phyloP scores from a whole-genome alignment of 257 asterid species.

The Lithospermum erythrorhizon region DNA sequence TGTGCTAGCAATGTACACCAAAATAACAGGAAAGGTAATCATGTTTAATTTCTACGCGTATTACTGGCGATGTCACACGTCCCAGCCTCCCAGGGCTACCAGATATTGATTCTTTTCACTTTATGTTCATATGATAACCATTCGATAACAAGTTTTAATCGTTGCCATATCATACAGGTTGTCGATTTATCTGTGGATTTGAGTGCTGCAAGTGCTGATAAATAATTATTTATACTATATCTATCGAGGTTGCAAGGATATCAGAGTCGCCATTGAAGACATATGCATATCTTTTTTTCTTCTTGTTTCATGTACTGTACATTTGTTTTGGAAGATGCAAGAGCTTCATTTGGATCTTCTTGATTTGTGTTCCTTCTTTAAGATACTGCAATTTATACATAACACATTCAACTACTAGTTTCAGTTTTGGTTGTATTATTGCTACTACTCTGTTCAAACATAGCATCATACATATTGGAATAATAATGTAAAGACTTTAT shows the following conservation, averaged over 20 bases:
- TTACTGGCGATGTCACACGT: neutral
- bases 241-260: neutral
- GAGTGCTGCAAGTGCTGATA: conserved; percentile 86
- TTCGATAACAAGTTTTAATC: neutral
- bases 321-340: neutral
- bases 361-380: too few species aligned
- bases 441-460: too few species aligned
- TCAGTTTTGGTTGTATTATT: too few species aligned
- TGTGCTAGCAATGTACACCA: conserved; percentile 65
- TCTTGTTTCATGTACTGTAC: neutral
- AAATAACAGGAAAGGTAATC: conserved; percentile 75
- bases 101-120: too few species aligned
- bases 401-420: neutral
- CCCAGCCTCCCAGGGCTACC: too few species aligned
- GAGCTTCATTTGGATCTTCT: too few species aligned
- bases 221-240: conserved; percentile 15
- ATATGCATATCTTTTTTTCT: neutral
- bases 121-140: too few species aligned
- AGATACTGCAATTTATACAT: neutral
- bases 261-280: neutral
- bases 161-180: conserved; percentile 26
- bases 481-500: too few species aligned
- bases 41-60: neutral
- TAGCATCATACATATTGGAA: too few species aligned
- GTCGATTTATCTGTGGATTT: conserved; percentile 84